Evolutionary conservation across 176 grass and related monocot species (phyloP), one percentile per base, ranked within the genome.

Genomic region (Oryza meridionalis): DNA sequence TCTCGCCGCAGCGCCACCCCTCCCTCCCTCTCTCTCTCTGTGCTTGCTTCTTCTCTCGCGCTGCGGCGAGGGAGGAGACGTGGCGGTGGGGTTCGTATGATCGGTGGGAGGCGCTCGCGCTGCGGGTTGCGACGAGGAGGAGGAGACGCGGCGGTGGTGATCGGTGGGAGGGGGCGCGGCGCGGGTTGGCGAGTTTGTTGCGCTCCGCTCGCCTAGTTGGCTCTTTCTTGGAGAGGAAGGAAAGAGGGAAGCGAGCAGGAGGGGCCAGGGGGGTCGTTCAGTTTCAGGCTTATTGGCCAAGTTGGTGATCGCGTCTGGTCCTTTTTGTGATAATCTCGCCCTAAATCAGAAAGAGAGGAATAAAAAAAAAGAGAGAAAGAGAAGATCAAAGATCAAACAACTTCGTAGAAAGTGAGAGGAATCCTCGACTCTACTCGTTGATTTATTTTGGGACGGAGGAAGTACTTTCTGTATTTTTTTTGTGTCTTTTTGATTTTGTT

Each of bases 151-250:
- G 38, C 38, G 7, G 7, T 42, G 38, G 38, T 42, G 38, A 42
- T 42, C 38, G 38, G 38, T 38, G 50, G 65, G 49, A 27, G 61
- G n/a, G 27, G 11, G 81, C 27, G 69, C 72, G 72, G 31, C 67
- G 87, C 78, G 68, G 84, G 7, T 24, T 6, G 58, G 58, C 2
- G 21, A 73, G 67, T 53, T 82, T 81, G 38, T 88, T 88, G 81
- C 46, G 81, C 40, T 70, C 43, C 46, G 81, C 40, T 70, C 35
- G n/a, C 62, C 70, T 58, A 25, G 22, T 73, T 88, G 73, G 17
- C 82, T 84, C 45, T 77, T 86, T 66, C 88, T 86, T 90, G 88
- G 58, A 37, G 83, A 86, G 72, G 88, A 86, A 81, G 87, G 70
- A 65, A 70, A 42, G 55, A 24, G 8, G 21, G n/a, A 55, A 58